Base-by-base conservation (phyloP, 2,329 filamentous ascomycete species). In the Sordariomycetes sp. region DNA sequence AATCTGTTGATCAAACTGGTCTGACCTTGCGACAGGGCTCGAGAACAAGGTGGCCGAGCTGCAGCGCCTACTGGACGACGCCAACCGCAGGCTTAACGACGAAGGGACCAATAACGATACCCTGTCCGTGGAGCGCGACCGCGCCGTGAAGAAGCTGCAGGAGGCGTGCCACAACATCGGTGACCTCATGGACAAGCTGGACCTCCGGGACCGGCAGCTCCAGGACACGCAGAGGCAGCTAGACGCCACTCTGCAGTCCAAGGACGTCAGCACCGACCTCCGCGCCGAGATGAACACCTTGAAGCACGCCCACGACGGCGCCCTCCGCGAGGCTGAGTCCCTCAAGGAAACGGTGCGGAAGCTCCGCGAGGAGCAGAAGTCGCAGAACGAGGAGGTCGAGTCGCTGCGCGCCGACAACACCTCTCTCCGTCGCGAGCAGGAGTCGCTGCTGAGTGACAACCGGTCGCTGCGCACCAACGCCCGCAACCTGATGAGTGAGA, bases 41-140 rank as follows among this genome's bases (percentile, higher is more conserved):
- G 79, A 86, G 64, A 71, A 78, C 28, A 76, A 82, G 63, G 72
- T 87, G 51, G 75, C 80, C 53, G 75, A 80, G 22, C 70, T 87
- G 42, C 80, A 85, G 63, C 72, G 76, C 8, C 81, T 80, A 17
- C 71, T 88, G 1, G 81, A 86, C 59, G 76, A 84, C 61, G 76
- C 80, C 42, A 81, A 83, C 57, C 79, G 79, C 52, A 85, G 85
- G 64, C 72, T 80, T 25, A 81, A 77, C 60, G 74, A 81, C n/a
- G 75, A 78, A 39, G 81, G 86, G 55, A 82, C 84, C 56, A 78
- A 83, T 60, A 82, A 79, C 59, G 80, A 85, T 60, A 78, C 82
- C 3, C 69, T 87, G 50, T 75, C 76, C 2, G 75, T 79, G 34
- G 86, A 89, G 67, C 78, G 83, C 34, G 84, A 88, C 62, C 80